phyloP scores from a whole-genome alignment of 148 eudicot species.

The Vaccinium vitisidaea region DNA sequence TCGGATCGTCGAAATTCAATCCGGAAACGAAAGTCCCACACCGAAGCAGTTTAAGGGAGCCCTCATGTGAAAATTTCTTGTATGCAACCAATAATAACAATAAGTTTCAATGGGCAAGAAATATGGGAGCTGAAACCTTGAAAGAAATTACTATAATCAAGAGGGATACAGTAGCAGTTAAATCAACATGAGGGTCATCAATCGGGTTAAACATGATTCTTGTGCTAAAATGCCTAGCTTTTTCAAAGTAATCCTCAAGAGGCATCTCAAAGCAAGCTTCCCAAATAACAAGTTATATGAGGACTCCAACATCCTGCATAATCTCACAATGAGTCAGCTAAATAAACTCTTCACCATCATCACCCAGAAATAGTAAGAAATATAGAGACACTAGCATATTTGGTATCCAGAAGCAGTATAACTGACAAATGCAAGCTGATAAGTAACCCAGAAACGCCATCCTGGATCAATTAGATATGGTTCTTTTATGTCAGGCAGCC shows the following conservation, averaged over 20 bases:
- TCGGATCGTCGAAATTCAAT: too few species aligned
- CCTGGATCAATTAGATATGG: background rate
- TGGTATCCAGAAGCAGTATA: background rate
- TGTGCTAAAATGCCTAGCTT: conserved; percentile 74
- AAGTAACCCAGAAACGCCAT: background rate
- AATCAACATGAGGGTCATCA: conserved; percentile 93
- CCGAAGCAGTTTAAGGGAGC: too few species aligned
- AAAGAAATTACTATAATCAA: background rate
- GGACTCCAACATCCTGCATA: conserved; percentile 89
- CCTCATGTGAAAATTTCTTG: too few species aligned
- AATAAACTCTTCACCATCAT: background rate
- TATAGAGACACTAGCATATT: background rate
- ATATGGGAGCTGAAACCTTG: background rate
- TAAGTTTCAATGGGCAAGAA: background rate
- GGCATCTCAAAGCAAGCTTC: conserved; percentile 82
- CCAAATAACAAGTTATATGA: conserved; percentile 84
- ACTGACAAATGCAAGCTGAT: too few species aligned
- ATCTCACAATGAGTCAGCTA: conserved; percentile 10
- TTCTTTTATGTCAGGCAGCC: background rate
- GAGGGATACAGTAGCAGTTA: conserved; percentile 90
- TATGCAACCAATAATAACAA: background rate
- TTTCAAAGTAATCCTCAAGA: conserved; percentile 91
- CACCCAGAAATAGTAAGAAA: background rate
- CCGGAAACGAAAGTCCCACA: too few species aligned
- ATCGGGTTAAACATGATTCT: conserved; percentile 86